Base-by-base conservation (phyloP, 1,284 basidiomycete genomes). In the Ceratobasidium sp. region DNA sequence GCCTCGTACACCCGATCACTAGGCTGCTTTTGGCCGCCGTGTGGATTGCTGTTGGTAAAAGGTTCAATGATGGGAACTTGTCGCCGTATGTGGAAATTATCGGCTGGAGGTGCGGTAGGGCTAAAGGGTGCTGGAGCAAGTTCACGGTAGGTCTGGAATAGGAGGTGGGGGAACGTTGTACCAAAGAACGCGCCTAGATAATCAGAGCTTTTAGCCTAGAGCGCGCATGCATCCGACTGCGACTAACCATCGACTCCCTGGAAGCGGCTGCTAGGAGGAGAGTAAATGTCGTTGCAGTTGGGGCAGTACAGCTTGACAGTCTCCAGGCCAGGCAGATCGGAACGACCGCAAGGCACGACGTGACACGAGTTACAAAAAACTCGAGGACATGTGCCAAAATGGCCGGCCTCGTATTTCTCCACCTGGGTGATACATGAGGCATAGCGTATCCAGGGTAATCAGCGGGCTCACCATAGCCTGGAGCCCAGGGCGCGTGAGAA, bases 291-390 rank as follows among this genome's bases (percentile, higher is more conserved):
- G 77, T 97, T 92, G 82, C 97, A 99, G 80, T 97, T 98, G 9
- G 97, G 95, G 81, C 97, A 99, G 82, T 92, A 99, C 61, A 99
- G 87, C 82, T 99, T 99, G 79, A 99, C 97, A 0, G 96, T 99
- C 80, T 99, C 97, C 62, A 97, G 85, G n/a, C 97, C 97, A 16
- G 97, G 97, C 75, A 97, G 86, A 83, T 99, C 97, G 41, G 94
- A 95, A 72, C 97, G 87, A 61, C 97, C 97, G 79, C 96, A 97
- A 0, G 97, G 97, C 9, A 99, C 90, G 52, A 99, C 94, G 73
- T 94, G 92, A 77, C 89, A 91, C 14, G 90, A 88, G 75, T 93
- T 86, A 81, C 97, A 99, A 81, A 93, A 97, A 5, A 99, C 96
- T 73, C 97, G 89, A 41, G 97, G 97, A 81, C 97, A 99, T 50